Percentiles rank a stretch among this genome's conserved stretches.
phyloP scores from a whole-genome alignment of 2,329 filamentous ascomycete genomes.

The Colletotrichum euphorbiae region DNA sequence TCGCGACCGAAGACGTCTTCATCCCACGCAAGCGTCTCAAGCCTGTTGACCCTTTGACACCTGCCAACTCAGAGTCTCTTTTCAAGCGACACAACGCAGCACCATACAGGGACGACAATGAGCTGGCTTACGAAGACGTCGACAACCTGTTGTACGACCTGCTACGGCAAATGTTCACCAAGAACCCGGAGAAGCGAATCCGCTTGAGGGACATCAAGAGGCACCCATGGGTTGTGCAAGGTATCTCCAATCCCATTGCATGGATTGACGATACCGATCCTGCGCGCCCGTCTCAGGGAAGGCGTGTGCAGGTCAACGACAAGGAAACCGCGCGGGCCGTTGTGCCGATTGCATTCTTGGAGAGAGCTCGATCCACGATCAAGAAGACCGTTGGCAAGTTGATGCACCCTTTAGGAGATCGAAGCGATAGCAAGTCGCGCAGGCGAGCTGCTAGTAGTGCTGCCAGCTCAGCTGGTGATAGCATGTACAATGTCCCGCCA shows the following conservation, averaged over 20 bases:
- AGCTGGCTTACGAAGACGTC: slow-evolving; percentile 86
- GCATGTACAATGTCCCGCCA: slow-evolving; percentile 59
- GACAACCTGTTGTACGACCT: slow-evolving; percentile 85
- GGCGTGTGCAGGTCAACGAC: slow-evolving; percentile 91
- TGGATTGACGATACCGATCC: slow-evolving; percentile 98
- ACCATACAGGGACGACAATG: slow-evolving; percentile 80
- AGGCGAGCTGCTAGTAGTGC: slow-evolving; percentile 71
- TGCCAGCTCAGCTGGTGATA: slow-evolving; percentile 72
- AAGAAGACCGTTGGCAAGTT: slow-evolving; percentile 75
- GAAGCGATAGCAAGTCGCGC: slow-evolving; percentile 65
- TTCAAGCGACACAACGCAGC: slow-evolving; percentile 69
- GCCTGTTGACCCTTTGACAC: slow-evolving; percentile 73
- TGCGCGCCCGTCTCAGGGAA: slow-evolving; percentile 78
- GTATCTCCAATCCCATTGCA: slow-evolving; percentile 76
- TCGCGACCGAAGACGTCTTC: slow-evolving; percentile 92
- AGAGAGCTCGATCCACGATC: slow-evolving; percentile 83
- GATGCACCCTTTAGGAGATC: slow-evolving; percentile 68
- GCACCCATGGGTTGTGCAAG: slow-evolving; percentile 89
- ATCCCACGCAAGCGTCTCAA: slow-evolving; percentile 86
- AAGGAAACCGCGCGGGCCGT: slow-evolving; percentile 91
- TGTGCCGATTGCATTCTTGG: slow-evolving; percentile 86
- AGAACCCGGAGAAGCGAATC: slow-evolving; percentile 90
- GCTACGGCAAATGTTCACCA: slow-evolving; percentile 81
- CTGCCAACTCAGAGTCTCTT: slow-evolving; percentile 65
- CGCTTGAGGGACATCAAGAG: slow-evolving; percentile 92